Conservation (phyloP, 2,329 filamentous ascomycete species). For the Claviceps fusiformis region DNA sequence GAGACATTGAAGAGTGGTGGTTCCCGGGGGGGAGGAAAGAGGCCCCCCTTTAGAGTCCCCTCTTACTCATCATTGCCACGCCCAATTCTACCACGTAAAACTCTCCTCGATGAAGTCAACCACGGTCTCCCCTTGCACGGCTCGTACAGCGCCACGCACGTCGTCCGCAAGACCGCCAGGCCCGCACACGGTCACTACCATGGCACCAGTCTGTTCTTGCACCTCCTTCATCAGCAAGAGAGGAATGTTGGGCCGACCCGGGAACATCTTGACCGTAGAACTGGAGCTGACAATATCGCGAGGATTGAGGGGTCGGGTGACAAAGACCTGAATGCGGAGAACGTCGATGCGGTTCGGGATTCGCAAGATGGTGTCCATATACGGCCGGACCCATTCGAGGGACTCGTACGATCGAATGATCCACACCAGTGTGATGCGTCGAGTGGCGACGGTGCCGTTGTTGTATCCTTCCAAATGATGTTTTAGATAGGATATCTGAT, state of each 20-base stretch:
- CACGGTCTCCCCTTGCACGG: constrained; percentile 47
- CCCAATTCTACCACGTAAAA: constrained; percentile 46
- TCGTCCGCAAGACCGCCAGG: constrained; percentile 64
- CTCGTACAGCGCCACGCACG: constrained; percentile 54
- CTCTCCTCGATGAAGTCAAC: constrained; percentile 68
- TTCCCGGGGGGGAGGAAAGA: not conserved
- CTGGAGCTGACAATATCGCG: constrained; percentile 67
- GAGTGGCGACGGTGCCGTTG: constrained; percentile 61
- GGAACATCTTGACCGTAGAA: constrained; percentile 78
- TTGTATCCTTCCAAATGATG: constrained; percentile 60
- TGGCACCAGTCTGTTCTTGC: constrained; percentile 68
- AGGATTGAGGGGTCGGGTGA: constrained; percentile 76
- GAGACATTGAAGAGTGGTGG: not conserved
- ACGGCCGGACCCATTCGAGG: constrained; percentile 85
- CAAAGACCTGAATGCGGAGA: constrained; percentile 75
- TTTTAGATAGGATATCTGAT: constrained; percentile 78
- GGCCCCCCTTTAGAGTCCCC: too few relatives aligned
- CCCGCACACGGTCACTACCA: constrained; percentile 74
- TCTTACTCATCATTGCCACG: not conserved
- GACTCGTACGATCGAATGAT: constrained; percentile 81
- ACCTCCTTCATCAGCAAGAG: constrained; percentile 73
- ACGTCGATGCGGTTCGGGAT: constrained; percentile 73
- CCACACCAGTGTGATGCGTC: constrained; percentile 77
- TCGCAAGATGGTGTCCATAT: constrained; percentile 60
- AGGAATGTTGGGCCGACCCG: constrained; percentile 72